A percentile compares a stretch with the other conserved stretches of the same genome.
Conservation (phyloP, 2,329 filamentous ascomycete species). For the Clonostachys rosea region DNA sequence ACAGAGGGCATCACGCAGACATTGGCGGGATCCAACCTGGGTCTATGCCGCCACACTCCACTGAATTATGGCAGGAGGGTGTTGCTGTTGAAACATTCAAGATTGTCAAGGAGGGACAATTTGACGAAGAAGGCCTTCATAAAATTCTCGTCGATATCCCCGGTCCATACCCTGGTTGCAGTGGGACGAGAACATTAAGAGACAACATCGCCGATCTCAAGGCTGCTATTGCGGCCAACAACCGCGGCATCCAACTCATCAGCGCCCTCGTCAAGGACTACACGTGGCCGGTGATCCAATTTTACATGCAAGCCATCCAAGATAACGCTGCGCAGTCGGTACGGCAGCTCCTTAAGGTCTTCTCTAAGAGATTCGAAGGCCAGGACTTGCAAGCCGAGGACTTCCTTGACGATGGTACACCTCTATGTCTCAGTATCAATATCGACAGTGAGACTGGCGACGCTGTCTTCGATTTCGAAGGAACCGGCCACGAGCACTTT, state of each 20-base stretch:
- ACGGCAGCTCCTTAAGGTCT: slow-evolving; percentile 64
- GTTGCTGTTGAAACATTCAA: slow-evolving; percentile 62
- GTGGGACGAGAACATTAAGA: slow-evolving; percentile 69
- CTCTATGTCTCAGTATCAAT: slow-evolving; percentile 68
- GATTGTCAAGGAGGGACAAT: slow-evolving; percentile 69
- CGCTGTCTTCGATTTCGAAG: slow-evolving; percentile 54
- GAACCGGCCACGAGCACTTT: slow-evolving; percentile 17
- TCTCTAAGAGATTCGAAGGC: slow-evolving; percentile 63
- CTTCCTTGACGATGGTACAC: slow-evolving; percentile 82
- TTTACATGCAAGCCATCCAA: slow-evolving; percentile 81
- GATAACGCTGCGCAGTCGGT: slow-evolving; percentile 75
- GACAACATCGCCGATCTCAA: slow-evolving; percentile 86
- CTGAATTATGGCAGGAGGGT: slow-evolving; percentile 60
- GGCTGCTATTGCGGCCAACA: slow-evolving; percentile 80
- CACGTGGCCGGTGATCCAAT: slow-evolving; percentile 69
- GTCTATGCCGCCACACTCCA: slow-evolving; percentile 75
- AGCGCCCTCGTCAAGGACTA: slow-evolving; percentile 72
- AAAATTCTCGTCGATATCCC: slow-evolving; percentile 67
- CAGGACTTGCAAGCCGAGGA: slow-evolving; percentile 70
- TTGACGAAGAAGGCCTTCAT: slow-evolving; percentile 59
- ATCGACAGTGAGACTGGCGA: slow-evolving; percentile 72
- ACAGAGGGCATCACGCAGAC: slow-evolving; percentile 24
- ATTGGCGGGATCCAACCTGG: slow-evolving; percentile 77
- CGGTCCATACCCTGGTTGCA: slow-evolving; percentile 66
- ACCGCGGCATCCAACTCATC: slow-evolving; percentile 77